phyloP scores from a whole-genome alignment of 78 protist genomes.

The Chrysochromulina parva region DNA sequence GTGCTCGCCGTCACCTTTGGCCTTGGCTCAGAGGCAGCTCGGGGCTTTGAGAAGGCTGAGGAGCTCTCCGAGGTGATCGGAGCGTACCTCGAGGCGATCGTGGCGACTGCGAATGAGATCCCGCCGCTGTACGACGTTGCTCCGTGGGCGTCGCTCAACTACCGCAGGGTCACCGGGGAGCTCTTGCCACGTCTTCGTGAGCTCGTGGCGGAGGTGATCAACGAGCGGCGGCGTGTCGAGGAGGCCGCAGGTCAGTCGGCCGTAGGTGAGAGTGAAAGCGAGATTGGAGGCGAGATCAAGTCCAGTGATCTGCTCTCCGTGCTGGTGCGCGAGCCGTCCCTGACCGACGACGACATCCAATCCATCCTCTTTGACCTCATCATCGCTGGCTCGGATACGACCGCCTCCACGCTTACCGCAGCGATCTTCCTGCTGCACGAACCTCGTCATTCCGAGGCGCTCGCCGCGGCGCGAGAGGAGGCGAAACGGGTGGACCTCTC shows the following conservation, averaged over 20 bases:
- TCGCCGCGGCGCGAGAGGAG: neutral
- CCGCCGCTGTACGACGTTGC: neutral
- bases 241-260: neutral
- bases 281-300: neutral
- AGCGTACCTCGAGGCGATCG: neutral
- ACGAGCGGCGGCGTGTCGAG: neutral
- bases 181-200: neutral
- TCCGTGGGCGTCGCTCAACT: neutral
- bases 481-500: neutral
- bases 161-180: neutral
- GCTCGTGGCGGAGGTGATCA: neutral
- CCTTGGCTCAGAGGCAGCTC: too few species aligned
- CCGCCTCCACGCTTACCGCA: slow-evolving; percentile 7
- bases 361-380: neutral
- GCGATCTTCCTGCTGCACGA: slow-evolving; percentile 15
- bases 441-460: neutral
- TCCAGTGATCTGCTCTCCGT: neutral
- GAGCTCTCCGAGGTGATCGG: neutral
- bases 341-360: slow-evolving; percentile 5
- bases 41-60: neutral
- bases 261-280: neutral
- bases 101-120: neutral
- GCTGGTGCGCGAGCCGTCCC: neutral
- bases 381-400: slow-evolving; percentile 6
- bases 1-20: neutral